phyloP scores from a whole-genome alignment of 2,329 filamentous ascomycete species.

The Coleophoma cylindrospora region DNA sequence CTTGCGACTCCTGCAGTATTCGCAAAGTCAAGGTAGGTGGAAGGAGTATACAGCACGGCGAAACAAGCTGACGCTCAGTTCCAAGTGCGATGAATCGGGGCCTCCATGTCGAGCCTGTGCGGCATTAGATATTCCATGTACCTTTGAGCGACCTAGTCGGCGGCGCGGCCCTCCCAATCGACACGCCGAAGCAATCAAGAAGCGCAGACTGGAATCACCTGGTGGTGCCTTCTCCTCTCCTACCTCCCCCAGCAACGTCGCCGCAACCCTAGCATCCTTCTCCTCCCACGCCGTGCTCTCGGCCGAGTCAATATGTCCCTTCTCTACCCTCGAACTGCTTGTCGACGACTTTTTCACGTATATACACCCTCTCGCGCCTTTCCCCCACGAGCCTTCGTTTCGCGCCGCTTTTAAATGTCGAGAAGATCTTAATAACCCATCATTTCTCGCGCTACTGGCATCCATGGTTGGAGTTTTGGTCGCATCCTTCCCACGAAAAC shows the following conservation, averaged over 20 bases:
- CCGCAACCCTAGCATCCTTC: conserved; percentile 25
- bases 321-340: conserved; percentile 61
- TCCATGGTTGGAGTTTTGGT: conserved; percentile 73
- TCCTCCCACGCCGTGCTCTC: conserved; percentile 37
- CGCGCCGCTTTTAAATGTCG: conserved; percentile 61
- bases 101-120: conserved; percentile 62
- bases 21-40: conserved; percentile 44
- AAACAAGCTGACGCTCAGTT: conserved; percentile 5
- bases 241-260: conserved; percentile 24
- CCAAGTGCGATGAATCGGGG: conserved; percentile 59
- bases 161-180: conserved; percentile 61
- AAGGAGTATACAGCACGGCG: not conserved
- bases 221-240: conserved; percentile 18
- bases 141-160: conserved; percentile 58
- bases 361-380: conserved; percentile 71
- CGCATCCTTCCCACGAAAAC: conserved; percentile 70
- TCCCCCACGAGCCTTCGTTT: conserved; percentile 76
- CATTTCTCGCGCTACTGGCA: conserved; percentile 66
- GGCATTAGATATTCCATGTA: conserved; percentile 62
- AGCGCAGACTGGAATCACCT: conserved; percentile 38
- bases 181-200: conserved; percentile 63
- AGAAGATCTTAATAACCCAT: conserved; percentile 59
- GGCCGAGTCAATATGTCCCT: conserved; percentile 67
- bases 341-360: conserved; percentile 83
- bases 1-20: conserved; percentile 47